These are phyloP conservation scores for Microsporum ferrugineum DNA, from an alignment of 2,329 filamentous ascomycete species.

Conservation along the genomic window DNA sequence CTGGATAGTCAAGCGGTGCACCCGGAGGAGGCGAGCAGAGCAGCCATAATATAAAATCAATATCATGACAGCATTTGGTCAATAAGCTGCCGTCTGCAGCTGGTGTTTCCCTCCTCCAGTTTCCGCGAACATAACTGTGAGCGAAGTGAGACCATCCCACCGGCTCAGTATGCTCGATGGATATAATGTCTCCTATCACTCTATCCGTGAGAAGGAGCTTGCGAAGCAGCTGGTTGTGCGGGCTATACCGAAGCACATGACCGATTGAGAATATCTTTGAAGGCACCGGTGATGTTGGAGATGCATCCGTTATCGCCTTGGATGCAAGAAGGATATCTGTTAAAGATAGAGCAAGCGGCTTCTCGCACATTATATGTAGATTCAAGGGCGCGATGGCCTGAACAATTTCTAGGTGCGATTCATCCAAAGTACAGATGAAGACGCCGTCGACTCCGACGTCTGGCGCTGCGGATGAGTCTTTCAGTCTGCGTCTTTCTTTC, in stretches of 20 bases:
- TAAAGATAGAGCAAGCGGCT: constrained; percentile 73
- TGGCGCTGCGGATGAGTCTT: constrained; percentile 19
- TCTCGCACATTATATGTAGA: constrained; percentile 88
- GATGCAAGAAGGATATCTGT: constrained; percentile 66
- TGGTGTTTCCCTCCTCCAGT: constrained; percentile 74
- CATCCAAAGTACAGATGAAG: constrained; percentile 70
- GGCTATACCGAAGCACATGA: constrained; percentile 85
- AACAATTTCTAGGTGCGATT: constrained; percentile 75
- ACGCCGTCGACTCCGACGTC: constrained; percentile 51
- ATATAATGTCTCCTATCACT: constrained; percentile 72
- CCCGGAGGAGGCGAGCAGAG: constrained; percentile 58
- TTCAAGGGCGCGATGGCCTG: constrained; percentile 55
- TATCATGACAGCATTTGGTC: constrained; percentile 93
- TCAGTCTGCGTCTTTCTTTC: constrained; percentile 45
- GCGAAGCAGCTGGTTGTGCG: constrained; percentile 77
- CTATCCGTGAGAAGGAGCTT: constrained; percentile 63
- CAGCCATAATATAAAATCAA: constrained; percentile 86
- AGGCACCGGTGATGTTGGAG: constrained; percentile 7
- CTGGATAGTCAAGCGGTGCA: constrained; percentile 30
- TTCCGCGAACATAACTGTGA: constrained; percentile 80
- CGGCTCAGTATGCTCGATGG: constrained; percentile 83
- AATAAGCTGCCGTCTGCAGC: constrained; percentile 66
- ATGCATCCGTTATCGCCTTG: constrained; percentile 20
- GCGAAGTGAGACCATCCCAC: constrained; percentile 95
- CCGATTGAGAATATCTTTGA: constrained; percentile 70